phyloP scores from a whole-genome alignment of 2,329 filamentous ascomycete species.

The Colletotrichum sp. region DNA sequence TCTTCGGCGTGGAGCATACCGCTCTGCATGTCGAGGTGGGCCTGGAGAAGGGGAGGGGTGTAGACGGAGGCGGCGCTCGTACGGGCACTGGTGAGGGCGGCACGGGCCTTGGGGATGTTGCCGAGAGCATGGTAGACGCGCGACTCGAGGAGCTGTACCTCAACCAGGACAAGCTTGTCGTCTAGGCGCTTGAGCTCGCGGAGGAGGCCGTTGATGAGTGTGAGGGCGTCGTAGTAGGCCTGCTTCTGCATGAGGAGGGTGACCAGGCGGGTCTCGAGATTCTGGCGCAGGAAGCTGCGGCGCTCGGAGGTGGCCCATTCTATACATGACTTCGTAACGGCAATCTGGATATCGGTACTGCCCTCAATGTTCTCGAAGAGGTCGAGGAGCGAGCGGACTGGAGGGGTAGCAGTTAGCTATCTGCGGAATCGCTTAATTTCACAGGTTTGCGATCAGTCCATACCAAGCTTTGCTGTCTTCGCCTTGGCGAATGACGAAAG shows the following conservation, averaged over 20 bases:
- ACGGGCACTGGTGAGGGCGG: slow-evolving; percentile 90
- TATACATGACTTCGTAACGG: slow-evolving; percentile 98
- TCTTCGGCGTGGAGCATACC: slow-evolving; percentile 99
- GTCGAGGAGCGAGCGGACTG: slow-evolving; percentile 95
- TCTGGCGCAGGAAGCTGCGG: slow-evolving; percentile 95
- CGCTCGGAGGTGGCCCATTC: slow-evolving; percentile 97
- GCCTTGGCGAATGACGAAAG: slow-evolving; percentile 98
- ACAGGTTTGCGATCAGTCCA: slow-evolving; percentile 30
- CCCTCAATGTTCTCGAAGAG: slow-evolving; percentile 93
- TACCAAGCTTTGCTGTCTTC: slow-evolving; percentile 98
- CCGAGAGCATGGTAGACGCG: slow-evolving; percentile 96
- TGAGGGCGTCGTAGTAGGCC: slow-evolving; percentile 95
- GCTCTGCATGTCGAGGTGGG: slow-evolving; percentile 97
- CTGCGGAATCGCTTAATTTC: neutral
- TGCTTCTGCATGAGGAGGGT: slow-evolving; percentile 96
- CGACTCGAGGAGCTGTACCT: slow-evolving; percentile 97
- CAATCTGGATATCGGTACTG: slow-evolving; percentile 91
- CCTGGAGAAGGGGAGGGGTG: slow-evolving; percentile 92
- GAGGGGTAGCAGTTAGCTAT: neutral
- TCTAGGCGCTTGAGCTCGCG: slow-evolving; percentile 97
- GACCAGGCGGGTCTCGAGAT: slow-evolving; percentile 92
- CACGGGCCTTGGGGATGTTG: slow-evolving; percentile 94
- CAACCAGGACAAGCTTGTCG: slow-evolving; percentile 96
- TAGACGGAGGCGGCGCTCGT: slow-evolving; percentile 97
- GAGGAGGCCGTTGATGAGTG: slow-evolving; percentile 93